Evolutionary conservation across 257 asterid genomes (phyloP), one percentile per base, ranked within the genome.

Genomic region (Solanum arcanum): DNA sequence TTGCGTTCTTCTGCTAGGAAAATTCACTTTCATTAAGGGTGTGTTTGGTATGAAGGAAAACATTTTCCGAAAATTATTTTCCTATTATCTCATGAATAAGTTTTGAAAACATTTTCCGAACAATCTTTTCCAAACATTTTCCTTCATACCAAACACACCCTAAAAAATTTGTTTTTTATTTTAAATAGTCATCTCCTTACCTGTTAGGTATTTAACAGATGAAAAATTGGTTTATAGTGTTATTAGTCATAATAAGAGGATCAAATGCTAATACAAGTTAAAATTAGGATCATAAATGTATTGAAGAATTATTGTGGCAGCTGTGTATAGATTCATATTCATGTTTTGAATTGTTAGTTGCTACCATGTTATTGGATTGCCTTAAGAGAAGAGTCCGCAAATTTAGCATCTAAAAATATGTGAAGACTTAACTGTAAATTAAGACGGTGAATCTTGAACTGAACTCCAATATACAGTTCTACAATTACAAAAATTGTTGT

Each of bases 401-500:
- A 52, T 52, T 52, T 52, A 52, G 62, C 62, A 18, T 52, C 62
- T 6, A 23, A 52, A 16, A 52, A 52, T 49, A 52, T 52, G 62
- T 18, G 10, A 52, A 52, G 62, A 52, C n/a, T 52, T 52, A 18
- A 52, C 11, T 52, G 62, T 52, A 52, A 18, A 52, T 52, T 52
- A 52, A 52, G 62, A 52, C n/a, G 60, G 60, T 83, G 97, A 42
- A 77, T 37, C 83, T 77, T 77, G 60, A 77, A 77, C 62, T 39
- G 39, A 77, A 25, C 39, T 42, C 9, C 62, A 77, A 21, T 39
- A 37, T 74, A 10, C 33, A 21, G 33, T 21, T 74, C 29, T 21
- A 10, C 27, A 39, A 78, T 7, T 27, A 23, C 18, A 15, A 44
- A n/a, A 7, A 8, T 25, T 78, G 64, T 2, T 78, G 14, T 25